Evolutionary conservation across 1,284 basidiomycete genomes (phyloP), one percentile per base, ranked within the genome.

Genomic region (Leccinum pallidistipes): DNA sequence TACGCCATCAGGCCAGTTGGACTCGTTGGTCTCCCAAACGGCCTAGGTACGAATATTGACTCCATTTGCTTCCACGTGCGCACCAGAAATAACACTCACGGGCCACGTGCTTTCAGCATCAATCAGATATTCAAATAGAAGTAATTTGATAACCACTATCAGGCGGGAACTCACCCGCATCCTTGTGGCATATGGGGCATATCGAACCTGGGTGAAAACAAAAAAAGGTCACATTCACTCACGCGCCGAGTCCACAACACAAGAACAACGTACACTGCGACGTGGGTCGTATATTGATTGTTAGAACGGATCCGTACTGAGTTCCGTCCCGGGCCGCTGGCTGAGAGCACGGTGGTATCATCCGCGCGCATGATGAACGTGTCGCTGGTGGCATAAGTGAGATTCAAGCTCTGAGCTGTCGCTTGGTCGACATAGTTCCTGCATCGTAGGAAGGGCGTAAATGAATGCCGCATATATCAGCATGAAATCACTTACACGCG

Each of bases 161-260:
- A 31, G 40, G 56, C 56, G 45, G 27, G 56, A 45, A 77, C 85
- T 69, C 64, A 88, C 86, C 82, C 85, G 66, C 87, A 89, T 31
- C 87, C 88, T 69, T 86, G 78, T 3, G 88, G 82, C 80, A 83
- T 83, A 63, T 82, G 82, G 1, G 51, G 53, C 34, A 78, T 69
- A 55, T 78, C 67, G 55, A 78, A 74, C 29, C 76, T 76, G 38
- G 18, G 12, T 12, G 4, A 55, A 61, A 58, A 51, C 62, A 65
- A 34, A 49, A 16, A 49, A 3, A n/a, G 55, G 54, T 61, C 27
- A 56, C 21, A 11, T 21, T 47, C 5, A 6, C 27, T 27, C 36
- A 45, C 3, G 21, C 7, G 12, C 12, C 34, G 11, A 34, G 36
- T 43, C 9, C 8, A 6, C 38, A 43, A 55, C 53, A 43, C 49